phyloP scores from a whole-genome alignment of 1,139 yeast species.

The Pneumocystis canis region DNA sequence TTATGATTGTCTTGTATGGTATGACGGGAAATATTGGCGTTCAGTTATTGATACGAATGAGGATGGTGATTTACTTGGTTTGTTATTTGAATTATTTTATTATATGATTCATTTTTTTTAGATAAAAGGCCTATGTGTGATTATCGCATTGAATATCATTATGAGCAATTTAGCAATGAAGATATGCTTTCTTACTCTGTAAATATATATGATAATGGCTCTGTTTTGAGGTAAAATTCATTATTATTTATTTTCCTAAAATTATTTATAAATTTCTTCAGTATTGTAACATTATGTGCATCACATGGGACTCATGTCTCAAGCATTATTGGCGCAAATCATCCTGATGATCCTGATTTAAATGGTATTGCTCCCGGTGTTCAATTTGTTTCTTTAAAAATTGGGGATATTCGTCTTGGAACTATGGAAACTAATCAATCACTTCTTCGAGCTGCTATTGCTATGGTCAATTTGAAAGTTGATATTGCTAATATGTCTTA shows the following conservation, averaged over 20 bases:
- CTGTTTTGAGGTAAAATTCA: not conserved
- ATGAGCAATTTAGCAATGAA: conserved; percentile 7
- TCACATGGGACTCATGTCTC: conserved; percentile 15
- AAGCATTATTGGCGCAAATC: conserved; percentile 13
- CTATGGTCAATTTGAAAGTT: conserved; percentile 8
- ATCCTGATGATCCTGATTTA: conserved; percentile 7
- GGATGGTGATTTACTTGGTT: conserved; percentile 7
- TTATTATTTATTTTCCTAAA: not conserved
- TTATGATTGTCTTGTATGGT: conserved; percentile 10
- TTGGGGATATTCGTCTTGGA: conserved; percentile 14
- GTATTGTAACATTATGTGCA: conserved; percentile 11
- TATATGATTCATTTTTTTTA: not conserved
- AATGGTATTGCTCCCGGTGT: conserved; percentile 14
- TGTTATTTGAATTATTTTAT: not conserved
- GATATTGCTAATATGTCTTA: conserved; percentile 13
- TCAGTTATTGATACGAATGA: conserved; percentile 10
- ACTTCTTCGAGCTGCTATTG: conserved; percentile 13
- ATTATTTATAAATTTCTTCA: not conserved
- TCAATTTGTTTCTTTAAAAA: conserved; percentile 13
- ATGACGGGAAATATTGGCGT: conserved; percentile 10
- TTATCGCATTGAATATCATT: conserved; percentile 10
- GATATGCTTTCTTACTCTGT: conserved; percentile 11
- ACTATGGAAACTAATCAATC: conserved; percentile 13
- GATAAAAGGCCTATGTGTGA: conserved; percentile 10
- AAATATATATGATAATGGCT: conserved; percentile 12